These are phyloP conservation scores for Fusarium verticillioides DNA, from an alignment of 2,329 filamentous ascomycete species.

Conservation along the genomic window DNA sequence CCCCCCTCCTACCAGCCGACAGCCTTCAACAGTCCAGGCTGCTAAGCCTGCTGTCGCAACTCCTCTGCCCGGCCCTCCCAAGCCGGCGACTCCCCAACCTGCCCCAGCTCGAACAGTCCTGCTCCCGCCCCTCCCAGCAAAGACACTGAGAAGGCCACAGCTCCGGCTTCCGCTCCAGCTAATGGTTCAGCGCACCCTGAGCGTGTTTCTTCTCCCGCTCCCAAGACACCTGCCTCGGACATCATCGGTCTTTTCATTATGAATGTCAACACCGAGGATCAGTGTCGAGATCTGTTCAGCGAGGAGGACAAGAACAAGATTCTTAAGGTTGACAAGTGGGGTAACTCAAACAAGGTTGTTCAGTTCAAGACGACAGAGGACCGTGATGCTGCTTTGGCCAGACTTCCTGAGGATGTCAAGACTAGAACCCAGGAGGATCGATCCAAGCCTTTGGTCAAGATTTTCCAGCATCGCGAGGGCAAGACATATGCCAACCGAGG, in stretches of 20 bases:
- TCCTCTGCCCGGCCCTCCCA: constrained; percentile 50
- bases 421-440: constrained; percentile 77
- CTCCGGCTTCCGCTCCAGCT: constrained; percentile 56
- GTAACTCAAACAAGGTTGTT: constrained; percentile 83
- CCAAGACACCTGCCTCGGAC: constrained; percentile 70
- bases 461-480: constrained; percentile 77
- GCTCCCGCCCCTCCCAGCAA: constrained; percentile 56
- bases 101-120: constrained; percentile 54
- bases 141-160: constrained; percentile 66
- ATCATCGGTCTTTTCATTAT: constrained; percentile 91
- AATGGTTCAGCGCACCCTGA: constrained; percentile 67
- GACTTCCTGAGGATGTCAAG: constrained; percentile 80
- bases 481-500: constrained; percentile 68
- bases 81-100: constrained; percentile 62
- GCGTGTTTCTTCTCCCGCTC: constrained; percentile 65
- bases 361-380: constrained; percentile 85
- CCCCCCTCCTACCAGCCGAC: constrained; percentile 50
- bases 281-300: constrained; percentile 82
- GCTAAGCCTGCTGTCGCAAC: constrained; percentile 56
- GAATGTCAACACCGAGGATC: constrained; percentile 85
- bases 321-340: constrained; percentile 80
- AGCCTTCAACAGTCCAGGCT: constrained; percentile 52
- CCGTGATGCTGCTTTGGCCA: constrained; percentile 80
- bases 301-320: constrained; percentile 88
- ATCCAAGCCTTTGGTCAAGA: constrained; percentile 82